These are phyloP conservation scores for Geranium rotundifolium DNA, from an alignment of 345 rosid genomes.

Conservation along the genomic window DNA sequence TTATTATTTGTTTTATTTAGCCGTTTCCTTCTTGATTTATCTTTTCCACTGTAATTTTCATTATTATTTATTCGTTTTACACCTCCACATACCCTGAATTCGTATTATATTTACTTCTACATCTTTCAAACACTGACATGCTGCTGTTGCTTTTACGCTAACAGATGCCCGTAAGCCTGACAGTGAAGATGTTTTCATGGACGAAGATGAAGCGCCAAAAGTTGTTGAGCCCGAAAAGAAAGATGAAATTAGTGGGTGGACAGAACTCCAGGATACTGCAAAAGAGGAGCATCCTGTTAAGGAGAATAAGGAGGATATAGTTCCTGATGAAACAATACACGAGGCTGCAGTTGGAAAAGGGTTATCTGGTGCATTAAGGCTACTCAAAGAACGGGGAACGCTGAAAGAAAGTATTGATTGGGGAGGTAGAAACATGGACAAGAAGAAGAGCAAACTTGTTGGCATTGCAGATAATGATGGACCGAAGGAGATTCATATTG, in stretches of 20 bases:
- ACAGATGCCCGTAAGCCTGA: conserved; percentile 56
- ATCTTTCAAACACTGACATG: background rate
- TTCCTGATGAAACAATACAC: conserved; percentile 75
- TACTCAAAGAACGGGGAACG: conserved; percentile 82
- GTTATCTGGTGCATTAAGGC: conserved; percentile 70
- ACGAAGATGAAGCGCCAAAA: conserved; percentile 65
- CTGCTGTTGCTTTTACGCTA: conserved; percentile 16
- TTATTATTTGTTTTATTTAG: background rate
- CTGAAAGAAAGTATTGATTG: conserved; percentile 82
- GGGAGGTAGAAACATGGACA: conserved; percentile 99
- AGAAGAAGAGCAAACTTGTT: conserved; percentile 92
- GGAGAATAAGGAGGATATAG: conserved; percentile 47
- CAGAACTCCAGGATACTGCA: conserved; percentile 40
- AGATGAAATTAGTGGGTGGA: conserved; percentile 53
- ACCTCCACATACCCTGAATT: background rate
- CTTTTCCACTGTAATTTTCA: background rate
- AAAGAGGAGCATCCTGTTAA: conserved; percentile 33
- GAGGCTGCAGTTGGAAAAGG: conserved; percentile 87
- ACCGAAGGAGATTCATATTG: conserved; percentile 59
- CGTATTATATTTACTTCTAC: background rate
- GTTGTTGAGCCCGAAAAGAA: conserved; percentile 40
- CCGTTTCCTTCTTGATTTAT: background rate
- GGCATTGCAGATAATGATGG: conserved; percentile 51
- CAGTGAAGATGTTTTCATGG: conserved; percentile 81
- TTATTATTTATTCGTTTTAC: background rate